phyloP scores from a whole-genome alignment of 768 basidiomycete genomes.

The Boletus rubroflammeus region DNA sequence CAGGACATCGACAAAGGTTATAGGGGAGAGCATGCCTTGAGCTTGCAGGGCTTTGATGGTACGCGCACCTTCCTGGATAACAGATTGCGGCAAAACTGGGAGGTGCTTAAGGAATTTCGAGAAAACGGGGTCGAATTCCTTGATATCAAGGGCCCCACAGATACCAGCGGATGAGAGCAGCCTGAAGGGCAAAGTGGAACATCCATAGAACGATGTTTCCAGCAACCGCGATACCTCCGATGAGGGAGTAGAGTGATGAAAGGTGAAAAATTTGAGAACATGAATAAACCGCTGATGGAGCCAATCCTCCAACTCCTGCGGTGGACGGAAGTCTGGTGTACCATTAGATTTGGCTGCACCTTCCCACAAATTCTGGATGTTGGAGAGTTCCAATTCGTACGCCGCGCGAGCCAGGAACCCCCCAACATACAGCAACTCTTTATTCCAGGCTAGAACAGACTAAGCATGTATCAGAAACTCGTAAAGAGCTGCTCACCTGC shows the following conservation, averaged over 20 bases:
- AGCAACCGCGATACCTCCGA: slow-evolving; percentile 67
- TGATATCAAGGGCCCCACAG: slow-evolving; percentile 10
- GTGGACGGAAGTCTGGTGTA: slow-evolving; percentile 26
- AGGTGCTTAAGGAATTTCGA: slow-evolving; percentile 72
- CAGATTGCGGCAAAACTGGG: slow-evolving; percentile 64
- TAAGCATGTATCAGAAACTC: not conserved
- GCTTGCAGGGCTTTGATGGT: slow-evolving; percentile 62
- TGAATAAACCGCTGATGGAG: slow-evolving; percentile 67
- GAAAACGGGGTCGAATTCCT: slow-evolving; percentile 70
- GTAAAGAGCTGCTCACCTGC: not conserved
- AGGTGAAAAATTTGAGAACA: slow-evolving; percentile 86
- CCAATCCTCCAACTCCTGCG: slow-evolving; percentile 45
- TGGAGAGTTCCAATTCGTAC: slow-evolving; percentile 13
- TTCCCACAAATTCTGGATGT: slow-evolving; percentile 48
- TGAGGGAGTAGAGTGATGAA: slow-evolving; percentile 83
- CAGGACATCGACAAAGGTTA: slow-evolving; percentile 81
- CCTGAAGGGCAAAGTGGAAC: slow-evolving; percentile 5
- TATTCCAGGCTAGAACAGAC: slow-evolving; percentile 71
- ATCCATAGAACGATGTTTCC: slow-evolving; percentile 58
- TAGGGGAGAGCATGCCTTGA: slow-evolving; percentile 63
- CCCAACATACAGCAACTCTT: slow-evolving; percentile 43
- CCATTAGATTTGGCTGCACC: slow-evolving; percentile 33
- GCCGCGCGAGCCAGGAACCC: slow-evolving; percentile 9
- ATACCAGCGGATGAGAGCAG: slow-evolving; percentile 10
- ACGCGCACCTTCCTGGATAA: slow-evolving; percentile 50